Evolutionary conservation across 1,139 yeast species (phyloP).

Genomic region (Hyphopichia wangnamkhiaoensis): DNA sequence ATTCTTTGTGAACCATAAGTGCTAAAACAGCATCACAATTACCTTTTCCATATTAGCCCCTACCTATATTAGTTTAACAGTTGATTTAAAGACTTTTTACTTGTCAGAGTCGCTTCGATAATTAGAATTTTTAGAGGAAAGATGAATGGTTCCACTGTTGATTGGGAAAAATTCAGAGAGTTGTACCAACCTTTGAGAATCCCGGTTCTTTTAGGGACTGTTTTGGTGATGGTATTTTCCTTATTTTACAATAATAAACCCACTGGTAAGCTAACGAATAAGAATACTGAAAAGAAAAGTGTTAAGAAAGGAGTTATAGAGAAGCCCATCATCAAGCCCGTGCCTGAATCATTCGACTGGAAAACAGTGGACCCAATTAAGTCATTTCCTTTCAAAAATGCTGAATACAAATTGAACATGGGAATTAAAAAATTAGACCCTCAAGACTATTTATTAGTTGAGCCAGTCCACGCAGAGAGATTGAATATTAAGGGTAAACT

Average conservation of each 20-base stretch:
- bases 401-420: constrained; percentile 66
- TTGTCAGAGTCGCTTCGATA: too few species aligned
- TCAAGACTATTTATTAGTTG: constrained; percentile 69
- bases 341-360: constrained; percentile 19
- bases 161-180: too few species aligned
- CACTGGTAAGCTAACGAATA: neutral
- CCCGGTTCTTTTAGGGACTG: too few species aligned
- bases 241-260: neutral
- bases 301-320: constrained; percentile 5
- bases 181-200: too few species aligned
- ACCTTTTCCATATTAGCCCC: too few species aligned
- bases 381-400: constrained; percentile 48
- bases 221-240: too few species aligned
- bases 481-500: constrained; percentile 46
- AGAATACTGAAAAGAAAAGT: neutral
- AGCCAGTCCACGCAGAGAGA: constrained; percentile 54
- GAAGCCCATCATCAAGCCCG: constrained; percentile 14
- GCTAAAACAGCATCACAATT: too few species aligned
- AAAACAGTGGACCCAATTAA: constrained; percentile 15
- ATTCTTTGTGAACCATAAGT: too few species aligned
- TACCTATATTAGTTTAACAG: too few species aligned
- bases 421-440: constrained; percentile 57
- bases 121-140: too few species aligned
- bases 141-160: too few species aligned
- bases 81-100: too few species aligned